These are phyloP conservation scores for Saccharomycopsis capsularis DNA, from an alignment of 805 yeast genomes.

Conservation along the genomic window DNA sequence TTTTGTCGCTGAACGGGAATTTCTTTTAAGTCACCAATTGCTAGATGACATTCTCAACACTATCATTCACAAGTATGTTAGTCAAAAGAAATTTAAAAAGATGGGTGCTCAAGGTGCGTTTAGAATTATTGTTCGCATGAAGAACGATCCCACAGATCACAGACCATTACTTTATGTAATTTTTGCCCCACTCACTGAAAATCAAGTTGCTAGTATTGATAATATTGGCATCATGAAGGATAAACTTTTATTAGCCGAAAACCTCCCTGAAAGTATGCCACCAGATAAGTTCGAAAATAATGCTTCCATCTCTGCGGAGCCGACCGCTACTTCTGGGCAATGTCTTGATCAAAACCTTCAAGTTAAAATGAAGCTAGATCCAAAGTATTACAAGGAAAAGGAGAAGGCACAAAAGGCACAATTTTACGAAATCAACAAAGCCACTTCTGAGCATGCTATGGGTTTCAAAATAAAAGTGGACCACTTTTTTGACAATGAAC, in stretches of 20 bases:
- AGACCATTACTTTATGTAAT: constrained; percentile 29
- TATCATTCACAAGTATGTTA: constrained; percentile 29
- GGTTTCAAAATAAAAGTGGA: constrained; percentile 35
- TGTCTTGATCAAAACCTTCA: constrained; percentile 12
- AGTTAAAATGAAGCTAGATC: constrained; percentile 13
- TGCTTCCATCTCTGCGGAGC: constrained; percentile 3
- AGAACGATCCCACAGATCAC: constrained; percentile 18
- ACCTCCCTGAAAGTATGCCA: constrained; percentile 1
- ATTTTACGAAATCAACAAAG: constrained; percentile 19
- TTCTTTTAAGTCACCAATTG: constrained; percentile 49
- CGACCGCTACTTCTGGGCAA: constrained; percentile 9
- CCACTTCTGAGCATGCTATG: constrained; percentile 16
- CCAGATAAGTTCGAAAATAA: neutral
- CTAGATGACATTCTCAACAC: constrained; percentile 40
- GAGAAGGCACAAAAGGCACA: constrained; percentile 5
- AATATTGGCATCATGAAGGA: constrained; percentile 19
- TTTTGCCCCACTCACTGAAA: constrained; percentile 29
- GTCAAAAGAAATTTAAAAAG: constrained; percentile 24
- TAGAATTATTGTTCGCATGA: constrained; percentile 30
- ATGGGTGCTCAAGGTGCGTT: constrained; percentile 26
- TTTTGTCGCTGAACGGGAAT: constrained; percentile 60
- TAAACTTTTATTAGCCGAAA: constrained; percentile 22
- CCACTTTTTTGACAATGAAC: constrained; percentile 32
- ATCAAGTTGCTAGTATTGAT: constrained; percentile 26
- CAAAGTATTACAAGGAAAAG: constrained; percentile 1